These are phyloP conservation scores for Lyophyllum shimeji DNA, from an alignment of 768 basidiomycete genomes.

Conservation along the genomic window DNA sequence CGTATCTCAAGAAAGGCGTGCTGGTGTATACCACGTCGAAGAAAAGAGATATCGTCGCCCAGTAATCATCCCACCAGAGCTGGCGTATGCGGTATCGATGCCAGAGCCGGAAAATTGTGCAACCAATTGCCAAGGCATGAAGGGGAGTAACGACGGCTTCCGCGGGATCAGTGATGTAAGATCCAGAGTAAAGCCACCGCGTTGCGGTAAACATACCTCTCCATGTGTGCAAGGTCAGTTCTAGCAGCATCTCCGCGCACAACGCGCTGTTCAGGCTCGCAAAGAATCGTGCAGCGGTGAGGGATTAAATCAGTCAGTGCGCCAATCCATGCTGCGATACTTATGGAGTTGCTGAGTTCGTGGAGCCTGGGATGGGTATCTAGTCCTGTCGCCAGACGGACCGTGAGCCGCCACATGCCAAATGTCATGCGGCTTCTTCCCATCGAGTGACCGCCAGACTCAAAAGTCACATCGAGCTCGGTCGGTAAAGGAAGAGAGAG, in stretches of 20 bases:
- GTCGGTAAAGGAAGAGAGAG: neutral
- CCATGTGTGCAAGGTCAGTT: neutral
- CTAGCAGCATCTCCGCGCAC: neutral
- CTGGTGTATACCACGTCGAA: constrained; percentile 6
- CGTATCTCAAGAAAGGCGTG: constrained; percentile 12
- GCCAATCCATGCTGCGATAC: neutral
- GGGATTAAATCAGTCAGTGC: neutral
- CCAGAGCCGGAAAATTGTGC: constrained; percentile 17
- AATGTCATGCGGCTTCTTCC: neutral
- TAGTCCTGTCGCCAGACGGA: neutral
- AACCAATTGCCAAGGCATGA: constrained; percentile 13
- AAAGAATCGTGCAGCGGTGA: neutral
- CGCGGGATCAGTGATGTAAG: no score
- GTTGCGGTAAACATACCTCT: neutral
- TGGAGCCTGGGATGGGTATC: neutral
- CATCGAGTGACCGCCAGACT: neutral
- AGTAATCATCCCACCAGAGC: constrained; percentile 24
- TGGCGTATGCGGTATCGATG: constrained; percentile 16
- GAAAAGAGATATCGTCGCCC: constrained; percentile 12
- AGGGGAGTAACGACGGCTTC: constrained; percentile 12
- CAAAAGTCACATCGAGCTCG: neutral
- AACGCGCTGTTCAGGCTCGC: neutral
- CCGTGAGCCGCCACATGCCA: neutral
- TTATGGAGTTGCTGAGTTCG: neutral
- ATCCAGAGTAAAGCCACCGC: no score